Evolutionary conservation across 2,329 filamentous ascomycete genomes (phyloP).

Genomic region (Ophiocordyceps robertsii): DNA sequence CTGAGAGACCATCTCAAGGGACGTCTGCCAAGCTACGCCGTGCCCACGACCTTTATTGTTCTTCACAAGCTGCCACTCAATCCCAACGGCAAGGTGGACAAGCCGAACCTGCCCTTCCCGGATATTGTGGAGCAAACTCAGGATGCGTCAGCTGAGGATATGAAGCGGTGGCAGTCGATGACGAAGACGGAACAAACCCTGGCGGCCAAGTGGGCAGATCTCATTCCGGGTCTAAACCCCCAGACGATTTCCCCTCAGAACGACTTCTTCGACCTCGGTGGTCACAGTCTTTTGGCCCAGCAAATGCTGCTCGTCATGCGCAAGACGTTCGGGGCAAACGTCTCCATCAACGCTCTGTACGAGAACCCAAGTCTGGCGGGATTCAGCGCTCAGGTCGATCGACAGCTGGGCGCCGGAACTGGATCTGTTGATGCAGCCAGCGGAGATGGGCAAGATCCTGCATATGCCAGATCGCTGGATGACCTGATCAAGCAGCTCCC

Average conservation of each 20-base stretch:
- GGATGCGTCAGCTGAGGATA: slow-evolving; percentile 20
- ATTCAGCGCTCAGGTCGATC: slow-evolving; percentile 44
- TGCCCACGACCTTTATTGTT: slow-evolving; percentile 20
- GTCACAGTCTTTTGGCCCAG: slow-evolving; percentile 61
- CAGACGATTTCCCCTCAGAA: slow-evolving; percentile 59
- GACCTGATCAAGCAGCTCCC: slow-evolving; percentile 58
- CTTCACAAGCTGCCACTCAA: slow-evolving; percentile 49
- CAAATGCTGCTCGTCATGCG: slow-evolving; percentile 54
- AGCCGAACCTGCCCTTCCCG: slow-evolving; percentile 65
- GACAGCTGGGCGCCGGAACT: slow-evolving; percentile 57
- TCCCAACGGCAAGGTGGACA: slow-evolving; percentile 71
- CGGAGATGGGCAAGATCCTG: not conserved
- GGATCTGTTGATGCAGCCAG: slow-evolving; percentile 55
- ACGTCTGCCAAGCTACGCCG: slow-evolving; percentile 28
- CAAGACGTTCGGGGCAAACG: slow-evolving; percentile 9
- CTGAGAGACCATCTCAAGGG: slow-evolving; percentile 55
- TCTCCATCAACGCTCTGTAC: slow-evolving; percentile 19
- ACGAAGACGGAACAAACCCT: slow-evolving; percentile 24
- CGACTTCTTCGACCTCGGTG: slow-evolving; percentile 71
- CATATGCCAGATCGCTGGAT: slow-evolving; percentile 58
- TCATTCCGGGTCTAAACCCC: slow-evolving; percentile 53
- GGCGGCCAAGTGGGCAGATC: slow-evolving; percentile 53
- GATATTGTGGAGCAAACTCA: slow-evolving; percentile 52
- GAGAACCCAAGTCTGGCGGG: slow-evolving; percentile 44
- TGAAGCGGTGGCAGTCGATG: slow-evolving; percentile 38